A percentile compares a stretch with the other conserved stretches of the same genome.
Evolutionary conservation across 495 filamentous ascomycete species (phyloP).

Genomic region (Xylaria bambusicola): DNA sequence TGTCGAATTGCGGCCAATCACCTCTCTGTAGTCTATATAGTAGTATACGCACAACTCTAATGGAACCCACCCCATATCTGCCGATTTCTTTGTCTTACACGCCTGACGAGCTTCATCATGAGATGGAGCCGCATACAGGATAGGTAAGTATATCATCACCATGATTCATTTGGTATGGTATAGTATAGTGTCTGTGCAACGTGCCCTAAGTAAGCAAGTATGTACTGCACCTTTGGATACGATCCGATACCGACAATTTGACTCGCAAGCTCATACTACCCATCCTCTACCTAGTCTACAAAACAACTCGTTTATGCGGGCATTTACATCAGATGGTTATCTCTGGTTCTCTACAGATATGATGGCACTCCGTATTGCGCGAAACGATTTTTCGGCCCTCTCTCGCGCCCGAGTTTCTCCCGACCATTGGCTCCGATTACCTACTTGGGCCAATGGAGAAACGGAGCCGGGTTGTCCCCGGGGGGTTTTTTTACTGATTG

Average conservation of each 20-base stretch:
- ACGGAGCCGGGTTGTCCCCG: neutral
- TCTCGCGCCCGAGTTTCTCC: conserved; percentile 9
- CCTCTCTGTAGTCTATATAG: neutral
- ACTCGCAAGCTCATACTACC: no score
- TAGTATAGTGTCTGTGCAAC: conserved; percentile 4
- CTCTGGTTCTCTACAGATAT: no score
- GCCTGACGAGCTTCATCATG: no score
- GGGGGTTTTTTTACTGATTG: no score
- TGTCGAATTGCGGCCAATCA: conserved; percentile 13
- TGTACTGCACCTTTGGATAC: conserved; percentile 8
- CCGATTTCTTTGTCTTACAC: no score
- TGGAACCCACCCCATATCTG: conserved; percentile 3
- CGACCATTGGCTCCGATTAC: neutral
- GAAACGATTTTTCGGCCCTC: neutral
- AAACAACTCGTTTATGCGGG: no score
- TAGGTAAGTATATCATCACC: conserved; percentile 6
- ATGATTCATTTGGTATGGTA: conserved; percentile 6
- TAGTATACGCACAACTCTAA: neutral
- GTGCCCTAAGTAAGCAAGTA: neutral
- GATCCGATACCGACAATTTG: no score
- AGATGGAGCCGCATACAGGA: neutral
- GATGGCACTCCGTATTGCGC: no score
- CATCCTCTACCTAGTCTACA: no score
- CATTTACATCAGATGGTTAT: no score
- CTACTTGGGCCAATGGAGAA: neutral